A percentile compares a stretch with the other conserved stretches of the same genome.
These are phyloP conservation scores for Lagenaria siceraria DNA, from an alignment of 306 rosid genomes.

Conservation along the genomic window DNA sequence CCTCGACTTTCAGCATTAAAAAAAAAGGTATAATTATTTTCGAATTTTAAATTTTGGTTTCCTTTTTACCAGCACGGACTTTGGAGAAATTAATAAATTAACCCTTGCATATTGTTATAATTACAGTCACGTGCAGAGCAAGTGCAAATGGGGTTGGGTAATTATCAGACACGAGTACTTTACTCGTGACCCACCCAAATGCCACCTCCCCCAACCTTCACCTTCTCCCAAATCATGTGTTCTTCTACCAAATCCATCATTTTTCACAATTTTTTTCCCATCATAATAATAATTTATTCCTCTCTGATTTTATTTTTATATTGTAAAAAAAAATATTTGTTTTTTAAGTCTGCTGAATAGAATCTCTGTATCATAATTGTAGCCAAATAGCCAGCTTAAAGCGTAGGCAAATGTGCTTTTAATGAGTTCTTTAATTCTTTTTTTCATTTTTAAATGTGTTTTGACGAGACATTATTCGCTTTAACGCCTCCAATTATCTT, in stretches of 20 bases:
- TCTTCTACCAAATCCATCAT: not conserved
- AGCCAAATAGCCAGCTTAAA: not conserved
- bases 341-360: no score
- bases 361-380: no score
- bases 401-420: not conserved
- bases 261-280: no score
- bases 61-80: constrained; percentile 1
- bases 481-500: not conserved
- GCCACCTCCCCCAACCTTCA: not conserved
- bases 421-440: not conserved
- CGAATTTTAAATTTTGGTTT: not conserved
- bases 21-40: not conserved
- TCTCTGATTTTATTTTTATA: not conserved
- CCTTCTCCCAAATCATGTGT: constrained; percentile 2
- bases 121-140: constrained; percentile 2
- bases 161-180: constrained; percentile 1
- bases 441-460: not conserved
- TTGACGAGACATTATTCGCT: not conserved
- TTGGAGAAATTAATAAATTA: not conserved
- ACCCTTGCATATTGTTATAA: not conserved
- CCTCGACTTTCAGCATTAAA: not conserved
- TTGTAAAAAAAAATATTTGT: not conserved
- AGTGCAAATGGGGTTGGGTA: not conserved
- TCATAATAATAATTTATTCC: not conserved
- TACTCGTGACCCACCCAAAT: not conserved